phyloP scores from a whole-genome alignment of 2,329 filamentous ascomycete genomes.

The Fonsecaea monophora region DNA sequence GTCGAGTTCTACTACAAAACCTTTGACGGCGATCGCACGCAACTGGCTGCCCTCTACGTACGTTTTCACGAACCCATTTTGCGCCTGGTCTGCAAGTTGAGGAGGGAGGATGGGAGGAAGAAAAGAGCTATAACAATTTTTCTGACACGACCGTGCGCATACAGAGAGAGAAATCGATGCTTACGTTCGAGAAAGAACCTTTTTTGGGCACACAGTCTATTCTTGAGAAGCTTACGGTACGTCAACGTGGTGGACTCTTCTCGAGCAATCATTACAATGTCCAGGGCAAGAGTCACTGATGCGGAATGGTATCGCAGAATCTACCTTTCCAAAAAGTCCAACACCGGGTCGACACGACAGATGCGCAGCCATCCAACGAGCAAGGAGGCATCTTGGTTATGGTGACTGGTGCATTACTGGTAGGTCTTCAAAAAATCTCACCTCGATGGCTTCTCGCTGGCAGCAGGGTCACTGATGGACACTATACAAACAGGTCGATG shows the following conservation, averaged over 20 bases:
- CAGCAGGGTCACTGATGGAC: constrained; percentile 4
- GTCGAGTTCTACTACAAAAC: constrained; percentile 88
- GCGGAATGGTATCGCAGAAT: constrained; percentile 55
- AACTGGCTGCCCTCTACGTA: constrained; percentile 80
- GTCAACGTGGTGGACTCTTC: constrained; percentile 41
- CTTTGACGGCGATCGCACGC: constrained; percentile 75
- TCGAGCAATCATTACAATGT: neutral
- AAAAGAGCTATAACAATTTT: neutral
- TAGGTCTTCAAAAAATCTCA: constrained; percentile 64
- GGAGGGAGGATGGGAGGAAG: constrained; percentile 13
- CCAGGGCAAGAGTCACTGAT: constrained; percentile 10
- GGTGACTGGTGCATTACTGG: constrained; percentile 84
- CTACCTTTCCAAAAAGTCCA: constrained; percentile 82
- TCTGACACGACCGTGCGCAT: constrained; percentile 27
- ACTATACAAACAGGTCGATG: constrained; percentile 70
- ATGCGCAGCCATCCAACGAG: constrained; percentile 76
- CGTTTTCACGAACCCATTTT: constrained; percentile 45
- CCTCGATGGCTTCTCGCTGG: neutral
- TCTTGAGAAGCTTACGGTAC: constrained; percentile 79
- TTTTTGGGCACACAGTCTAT: constrained; percentile 71
- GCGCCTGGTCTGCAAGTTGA: neutral
- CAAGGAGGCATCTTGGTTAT: constrained; percentile 79
- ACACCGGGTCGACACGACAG: constrained; percentile 77
- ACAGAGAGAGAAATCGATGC: constrained; percentile 83
- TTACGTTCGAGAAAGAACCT: constrained; percentile 83